phyloP scores from a whole-genome alignment of 2,329 filamentous ascomycete genomes.

The Neonectria sp. region DNA sequence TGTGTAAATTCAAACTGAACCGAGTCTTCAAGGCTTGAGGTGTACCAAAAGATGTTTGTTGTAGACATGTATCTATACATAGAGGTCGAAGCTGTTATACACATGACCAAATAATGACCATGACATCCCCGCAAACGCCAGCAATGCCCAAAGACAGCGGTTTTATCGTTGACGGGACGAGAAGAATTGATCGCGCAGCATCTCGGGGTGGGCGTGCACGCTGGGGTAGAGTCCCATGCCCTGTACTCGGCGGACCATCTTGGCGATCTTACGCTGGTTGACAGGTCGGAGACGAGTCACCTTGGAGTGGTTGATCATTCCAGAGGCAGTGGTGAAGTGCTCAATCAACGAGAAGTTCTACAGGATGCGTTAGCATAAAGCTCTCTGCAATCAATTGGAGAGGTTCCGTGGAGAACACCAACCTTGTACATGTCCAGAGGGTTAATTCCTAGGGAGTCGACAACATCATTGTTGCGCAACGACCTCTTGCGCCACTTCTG shows the following conservation, averaged over 20 bases:
- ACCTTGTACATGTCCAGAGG: slow-evolving; percentile 92
- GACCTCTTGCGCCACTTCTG: slow-evolving; percentile 79
- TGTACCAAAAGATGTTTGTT: slow-evolving; percentile 52
- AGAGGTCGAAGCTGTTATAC: slow-evolving; percentile 55
- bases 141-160: slow-evolving; percentile 13
- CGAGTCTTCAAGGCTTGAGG: slow-evolving; percentile 64
- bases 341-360: slow-evolving; percentile 95
- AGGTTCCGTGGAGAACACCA: slow-evolving; percentile 25
- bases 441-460: slow-evolving; percentile 85
- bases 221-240: slow-evolving; percentile 94
- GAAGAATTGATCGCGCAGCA: slow-evolving; percentile 68
- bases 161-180: slow-evolving; percentile 33
- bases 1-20: slow-evolving; percentile 65
- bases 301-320: slow-evolving; percentile 83
- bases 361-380: slow-evolving; percentile 20
- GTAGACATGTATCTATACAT: slow-evolving; percentile 55
- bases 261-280: slow-evolving; percentile 94
- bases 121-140: slow-evolving; percentile 40
- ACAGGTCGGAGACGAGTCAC: slow-evolving; percentile 86
- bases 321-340: slow-evolving; percentile 88
- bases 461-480: slow-evolving; percentile 76
- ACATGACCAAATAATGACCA: slow-evolving; percentile 50
- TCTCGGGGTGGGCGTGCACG: slow-evolving; percentile 89
- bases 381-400: not conserved
- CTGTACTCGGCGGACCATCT: slow-evolving; percentile 90